phyloP scores from a whole-genome alignment of 2,329 filamentous ascomycete species.

The Aspergillus chevalieri region DNA sequence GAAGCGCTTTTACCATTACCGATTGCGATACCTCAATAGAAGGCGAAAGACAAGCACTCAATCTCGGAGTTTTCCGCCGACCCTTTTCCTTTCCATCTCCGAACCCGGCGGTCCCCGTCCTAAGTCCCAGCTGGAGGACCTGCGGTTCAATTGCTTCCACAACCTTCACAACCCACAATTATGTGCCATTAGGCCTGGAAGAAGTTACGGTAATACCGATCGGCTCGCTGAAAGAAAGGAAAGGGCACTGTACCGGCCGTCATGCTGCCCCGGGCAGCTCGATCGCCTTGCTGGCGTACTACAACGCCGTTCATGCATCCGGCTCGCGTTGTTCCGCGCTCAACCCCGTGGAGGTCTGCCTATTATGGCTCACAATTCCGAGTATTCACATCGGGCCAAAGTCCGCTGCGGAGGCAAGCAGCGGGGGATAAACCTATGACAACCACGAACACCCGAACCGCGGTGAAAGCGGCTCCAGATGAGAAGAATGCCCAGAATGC shows the following conservation, averaged over 20 bases:
- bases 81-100: conserved; percentile 14
- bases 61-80: not conserved
- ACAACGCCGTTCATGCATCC: conserved; percentile 21
- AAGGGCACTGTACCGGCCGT: conserved; percentile 8
- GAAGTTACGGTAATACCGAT: not conserved
- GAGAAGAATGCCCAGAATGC: conserved; percentile 18
- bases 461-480: conserved; percentile 14
- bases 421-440: conserved; percentile 9
- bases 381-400: conserved; percentile 21
- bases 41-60: not conserved
- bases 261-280: conserved; percentile 35
- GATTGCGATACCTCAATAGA: not conserved
- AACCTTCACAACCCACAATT: conserved; percentile 7
- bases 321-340: conserved; percentile 18
- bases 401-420: conserved; percentile 17
- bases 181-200: conserved; percentile 20
- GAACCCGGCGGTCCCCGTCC: conserved; percentile 28
- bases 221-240: conserved; percentile 6
- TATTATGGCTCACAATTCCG: conserved; percentile 22
- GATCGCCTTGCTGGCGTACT: conserved; percentile 28
- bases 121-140: conserved; percentile 7
- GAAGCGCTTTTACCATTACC: not conserved
- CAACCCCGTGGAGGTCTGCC: conserved; percentile 16
- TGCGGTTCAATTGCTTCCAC: conserved; percentile 10
- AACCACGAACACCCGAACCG: conserved; percentile 9